Evolutionary conservation across 805 yeast genomes (phyloP).

Genomic region (Ogataea glucozyma): DNA sequence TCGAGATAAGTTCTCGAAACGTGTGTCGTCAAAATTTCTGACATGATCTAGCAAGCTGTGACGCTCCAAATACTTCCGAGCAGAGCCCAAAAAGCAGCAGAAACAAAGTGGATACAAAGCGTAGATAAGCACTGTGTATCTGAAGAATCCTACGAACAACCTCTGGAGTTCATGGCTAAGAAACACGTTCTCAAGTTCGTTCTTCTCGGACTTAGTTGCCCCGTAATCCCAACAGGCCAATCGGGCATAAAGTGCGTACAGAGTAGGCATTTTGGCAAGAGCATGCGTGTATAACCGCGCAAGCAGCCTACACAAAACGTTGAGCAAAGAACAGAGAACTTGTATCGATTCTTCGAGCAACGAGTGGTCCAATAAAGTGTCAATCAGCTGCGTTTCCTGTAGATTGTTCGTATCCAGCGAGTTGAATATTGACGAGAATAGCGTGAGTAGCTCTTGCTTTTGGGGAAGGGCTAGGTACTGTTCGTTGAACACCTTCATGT

Average conservation of each 20-base stretch:
- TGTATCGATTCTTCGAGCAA: constrained; percentile 42
- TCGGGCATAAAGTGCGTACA: constrained; percentile 48
- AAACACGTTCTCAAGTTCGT: background rate
- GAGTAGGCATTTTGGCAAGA: constrained; percentile 40
- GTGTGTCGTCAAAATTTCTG: constrained; percentile 7
- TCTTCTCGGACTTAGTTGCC: background rate
- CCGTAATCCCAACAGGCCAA: constrained; percentile 38
- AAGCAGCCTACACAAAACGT: constrained; percentile 38
- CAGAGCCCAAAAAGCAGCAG: constrained; percentile 42
- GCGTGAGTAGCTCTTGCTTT: constrained; percentile 41
- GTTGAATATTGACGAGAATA: constrained; percentile 36
- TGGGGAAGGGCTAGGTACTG: constrained; percentile 22
- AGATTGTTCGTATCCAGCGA: constrained; percentile 32
- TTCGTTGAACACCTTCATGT: constrained; percentile 1
- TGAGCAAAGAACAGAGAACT: constrained; percentile 5
- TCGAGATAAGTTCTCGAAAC: constrained; percentile 32
- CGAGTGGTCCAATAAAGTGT: constrained; percentile 42
- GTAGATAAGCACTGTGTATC: constrained; percentile 47
- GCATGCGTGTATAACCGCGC: constrained; percentile 31
- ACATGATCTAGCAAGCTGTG: constrained; percentile 18
- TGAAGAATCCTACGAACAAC: constrained; percentile 22
- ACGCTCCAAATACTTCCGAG: constrained; percentile 37
- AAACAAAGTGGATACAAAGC: constrained; percentile 59
- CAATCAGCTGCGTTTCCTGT: constrained; percentile 38
- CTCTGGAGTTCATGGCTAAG: background rate